Evolutionary conservation across 2,329 filamentous ascomycete genomes (phyloP).

Genomic region (Microascus cirrosus): DNA sequence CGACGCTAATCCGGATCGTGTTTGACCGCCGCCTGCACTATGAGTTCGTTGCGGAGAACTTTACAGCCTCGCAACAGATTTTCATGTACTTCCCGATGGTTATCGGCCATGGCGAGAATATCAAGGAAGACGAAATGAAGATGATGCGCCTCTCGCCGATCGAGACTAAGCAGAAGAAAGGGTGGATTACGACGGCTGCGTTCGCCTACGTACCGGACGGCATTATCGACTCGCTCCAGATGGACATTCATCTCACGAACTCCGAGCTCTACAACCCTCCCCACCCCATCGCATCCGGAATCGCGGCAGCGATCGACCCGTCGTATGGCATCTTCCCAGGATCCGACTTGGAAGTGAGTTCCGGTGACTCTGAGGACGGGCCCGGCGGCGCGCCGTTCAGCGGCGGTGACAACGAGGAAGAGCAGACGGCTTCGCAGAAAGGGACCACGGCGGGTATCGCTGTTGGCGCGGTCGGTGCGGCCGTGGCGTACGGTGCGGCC

Average conservation of each 20-base stretch:
- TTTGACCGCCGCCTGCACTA: slow-evolving; percentile 79
- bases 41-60: slow-evolving; percentile 61
- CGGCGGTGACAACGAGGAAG: slow-evolving; percentile 9
- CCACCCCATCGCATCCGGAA: slow-evolving; percentile 51
- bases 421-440: slow-evolving; percentile 46
- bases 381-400: slow-evolving; percentile 3
- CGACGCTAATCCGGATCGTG: slow-evolving; percentile 68
- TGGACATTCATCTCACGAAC: slow-evolving; percentile 60
- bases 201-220: slow-evolving; percentile 59
- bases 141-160: slow-evolving; percentile 67
- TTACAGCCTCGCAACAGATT: slow-evolving; percentile 70
- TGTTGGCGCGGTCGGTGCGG: slow-evolving; percentile 65
- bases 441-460: slow-evolving; percentile 61
- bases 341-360: slow-evolving; percentile 14
- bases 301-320: slow-evolving; percentile 76
- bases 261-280: slow-evolving; percentile 66
- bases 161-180: slow-evolving; percentile 56
- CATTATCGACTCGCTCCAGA: slow-evolving; percentile 54
- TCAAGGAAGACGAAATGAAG: slow-evolving; percentile 43
- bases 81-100: slow-evolving; percentile 67
- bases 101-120: slow-evolving; percentile 50
- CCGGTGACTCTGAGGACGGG: slow-evolving; percentile 21
- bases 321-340: slow-evolving; percentile 55
- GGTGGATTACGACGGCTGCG: slow-evolving; percentile 71
- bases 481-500: slow-evolving; percentile 79